phyloP scores from a whole-genome alignment of 345 rosid genomes.

The Iberis pinnata region DNA sequence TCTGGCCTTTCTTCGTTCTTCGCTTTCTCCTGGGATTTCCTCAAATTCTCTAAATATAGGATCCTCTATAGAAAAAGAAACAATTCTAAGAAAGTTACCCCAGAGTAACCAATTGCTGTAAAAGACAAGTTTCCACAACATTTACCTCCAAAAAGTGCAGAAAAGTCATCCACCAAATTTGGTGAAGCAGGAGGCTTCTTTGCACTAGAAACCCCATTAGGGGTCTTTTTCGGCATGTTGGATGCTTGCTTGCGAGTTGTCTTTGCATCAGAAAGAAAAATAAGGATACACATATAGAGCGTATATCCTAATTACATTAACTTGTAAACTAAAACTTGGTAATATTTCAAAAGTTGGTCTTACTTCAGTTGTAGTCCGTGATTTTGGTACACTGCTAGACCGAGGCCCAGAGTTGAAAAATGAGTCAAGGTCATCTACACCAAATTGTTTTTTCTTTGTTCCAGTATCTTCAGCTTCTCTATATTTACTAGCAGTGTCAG shows the following conservation, averaged over 20 bases:
- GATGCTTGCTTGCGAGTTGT: slow-evolving; percentile 32
- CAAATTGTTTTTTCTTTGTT: slow-evolving; percentile 32
- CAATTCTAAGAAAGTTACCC: not conserved
- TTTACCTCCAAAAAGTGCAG: slow-evolving; percentile 69
- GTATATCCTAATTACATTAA: not conserved
- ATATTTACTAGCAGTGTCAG: slow-evolving; percentile 28
- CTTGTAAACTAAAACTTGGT: not conserved
- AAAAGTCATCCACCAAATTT: slow-evolving; percentile 54
- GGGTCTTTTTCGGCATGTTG: slow-evolving; percentile 32
- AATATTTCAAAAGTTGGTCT: slow-evolving; percentile 15
- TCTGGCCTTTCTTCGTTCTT: slow-evolving; percentile 80
- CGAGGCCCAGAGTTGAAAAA: slow-evolving; percentile 42
- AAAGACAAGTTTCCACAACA: not conserved
- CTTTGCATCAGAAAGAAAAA: slow-evolving; percentile 30
- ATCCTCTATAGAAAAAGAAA: slow-evolving; percentile 36
- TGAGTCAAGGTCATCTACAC: slow-evolving; percentile 60
- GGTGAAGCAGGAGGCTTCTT: slow-evolving; percentile 59
- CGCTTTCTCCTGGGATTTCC: slow-evolving; percentile 78
- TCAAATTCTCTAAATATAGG: slow-evolving; percentile 55
- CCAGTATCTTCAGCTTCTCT: slow-evolving; percentile 54
- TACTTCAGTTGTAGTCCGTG: slow-evolving; percentile 49
- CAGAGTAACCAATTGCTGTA: not conserved
- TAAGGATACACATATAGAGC: slow-evolving; percentile 11
- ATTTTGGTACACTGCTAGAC: slow-evolving; percentile 72
- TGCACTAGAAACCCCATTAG: slow-evolving; percentile 39